Evolutionary conservation across 768 basidiomycete genomes (phyloP), one percentile per base, ranked within the genome.

Genomic region (Phylloporus arenicola): DNA sequence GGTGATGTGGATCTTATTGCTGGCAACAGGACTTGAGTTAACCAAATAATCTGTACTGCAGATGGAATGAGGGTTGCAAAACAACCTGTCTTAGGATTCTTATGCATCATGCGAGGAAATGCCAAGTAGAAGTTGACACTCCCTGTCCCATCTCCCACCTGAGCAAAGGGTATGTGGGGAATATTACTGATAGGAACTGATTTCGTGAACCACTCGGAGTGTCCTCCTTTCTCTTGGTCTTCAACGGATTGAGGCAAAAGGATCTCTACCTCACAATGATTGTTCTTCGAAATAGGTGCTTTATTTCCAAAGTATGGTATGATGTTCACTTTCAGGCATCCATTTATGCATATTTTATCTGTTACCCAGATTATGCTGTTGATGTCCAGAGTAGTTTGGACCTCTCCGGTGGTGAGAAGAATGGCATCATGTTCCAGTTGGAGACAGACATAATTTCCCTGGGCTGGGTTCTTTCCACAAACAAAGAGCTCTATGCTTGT

Each of bases 41-140:
- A n/a, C 44, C 48, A 54, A 2, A 54, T 12, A 1, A 43, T 37
- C 8, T 50, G 45, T 0, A 54, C 40, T 5, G 44, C 6, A 20
- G 44, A 43, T 6, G 48, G 48, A 22, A 54, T 31, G 2, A 49
- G 40, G 20, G 47, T 53, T 0, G 33, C 20, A 1, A 29, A 50
- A 45, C 10, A 35, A 42, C 47, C 20, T 4, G 48, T 41, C 5
- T 31, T 37, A 3, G 39, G 43, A 2, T 37, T 3, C 34, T 50
- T 45, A 11, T 53, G 47, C 33, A 53, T 40, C 48, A 53, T 53
- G 43, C 27, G 29, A 16, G 48, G 47, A 42, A 53, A 53, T 2
- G 44, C 33, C 5, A 50, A 9, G 10, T 53, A 53, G n/a, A 53
- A 45, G 33, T 49, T 49, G 19, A 53, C 20, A 9, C 39, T 41